Evolutionary conservation across 2,329 filamentous ascomycete species (phyloP).

Genomic region (Fusarium circinatum): DNA sequence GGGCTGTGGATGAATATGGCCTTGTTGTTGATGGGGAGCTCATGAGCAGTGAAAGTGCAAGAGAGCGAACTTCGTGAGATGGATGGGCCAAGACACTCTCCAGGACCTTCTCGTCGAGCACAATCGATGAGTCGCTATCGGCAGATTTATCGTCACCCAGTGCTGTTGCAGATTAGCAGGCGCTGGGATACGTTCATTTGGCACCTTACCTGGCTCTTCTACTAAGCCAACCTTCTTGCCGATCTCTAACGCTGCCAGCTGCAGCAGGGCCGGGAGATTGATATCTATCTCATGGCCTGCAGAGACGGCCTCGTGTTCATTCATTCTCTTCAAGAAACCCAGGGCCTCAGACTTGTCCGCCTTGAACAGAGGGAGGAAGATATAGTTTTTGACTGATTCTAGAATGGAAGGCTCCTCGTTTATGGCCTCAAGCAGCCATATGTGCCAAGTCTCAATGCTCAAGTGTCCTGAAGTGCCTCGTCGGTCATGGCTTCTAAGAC

Average conservation of each 20-base stretch:
- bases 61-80: constrained; percentile 74
- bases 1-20: constrained; percentile 71
- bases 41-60: constrained; percentile 84
- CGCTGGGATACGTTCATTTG: not conserved
- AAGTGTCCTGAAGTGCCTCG: constrained; percentile 40
- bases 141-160: constrained; percentile 35
- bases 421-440: constrained; percentile 65
- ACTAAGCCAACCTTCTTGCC: constrained; percentile 77
- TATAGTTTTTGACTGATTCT: constrained; percentile 72
- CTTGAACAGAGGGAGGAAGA: constrained; percentile 71
- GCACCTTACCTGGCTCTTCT: constrained; percentile 68
- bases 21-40: constrained; percentile 79
- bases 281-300: constrained; percentile 58
- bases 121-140: constrained; percentile 43
- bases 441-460: constrained; percentile 61
- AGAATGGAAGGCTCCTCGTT: constrained; percentile 61
- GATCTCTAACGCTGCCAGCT: constrained; percentile 74
- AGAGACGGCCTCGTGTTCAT: constrained; percentile 58
- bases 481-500: constrained; percentile 50
- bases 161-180: constrained; percentile 41
- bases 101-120: constrained; percentile 57
- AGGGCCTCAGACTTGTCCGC: constrained; percentile 64
- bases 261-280: constrained; percentile 66
- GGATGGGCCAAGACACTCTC: constrained; percentile 64
- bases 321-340: constrained; percentile 67